Base-by-base conservation (phyloP, 805 yeast genomes). In the Starmerella floricola region DNA sequence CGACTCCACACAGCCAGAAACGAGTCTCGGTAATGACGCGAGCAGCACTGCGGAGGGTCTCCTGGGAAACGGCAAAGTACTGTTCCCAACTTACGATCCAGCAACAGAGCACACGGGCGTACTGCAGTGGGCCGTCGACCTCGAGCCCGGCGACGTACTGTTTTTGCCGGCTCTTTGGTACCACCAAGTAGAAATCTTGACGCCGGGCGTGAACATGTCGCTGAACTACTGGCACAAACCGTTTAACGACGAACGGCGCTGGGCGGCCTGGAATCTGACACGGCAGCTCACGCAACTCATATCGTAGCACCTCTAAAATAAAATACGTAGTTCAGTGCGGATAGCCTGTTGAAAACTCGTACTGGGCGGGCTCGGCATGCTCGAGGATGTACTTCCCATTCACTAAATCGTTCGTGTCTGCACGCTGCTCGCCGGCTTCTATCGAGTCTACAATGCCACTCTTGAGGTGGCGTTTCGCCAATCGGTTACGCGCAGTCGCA, bases 401-500 rank as follows among this genome's bases (percentile, higher is more conserved):
- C 8, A 69, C 62, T 26, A 72, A 55, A 57, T 86, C 95, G 50
- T 62, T 60, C 53, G 60, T 57, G 59, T 72, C 61, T 51, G 69
- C 53, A 49, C 65, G 37, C 42, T 49, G 53, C 58, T 60, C 26
- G 55, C 67, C 71, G 4, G 47, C 57, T 18, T 52, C 61, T 8
- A 60, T 39, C 8, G 56, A 51, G 1, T 45, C 36, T 2, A 58
- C 63, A 12, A 66, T 56, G 6, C 70, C 70, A 13, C 67, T 58
- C 13, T 24, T 42, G 11, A 66, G 46, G 59, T 86, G 95, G 38
- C 94, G 62, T 38, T 65, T 61, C 0, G 83, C 78, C 1, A 84
- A 75, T 47, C 95, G 62, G 5, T 64, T 56, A 29, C 76, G 62
- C 11, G 78, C 75, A 6, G 62, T 55, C 0, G 57, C 61, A 17